Base-by-base conservation (phyloP, 257 asterid genomes). In the Solanum habrochaites region DNA sequence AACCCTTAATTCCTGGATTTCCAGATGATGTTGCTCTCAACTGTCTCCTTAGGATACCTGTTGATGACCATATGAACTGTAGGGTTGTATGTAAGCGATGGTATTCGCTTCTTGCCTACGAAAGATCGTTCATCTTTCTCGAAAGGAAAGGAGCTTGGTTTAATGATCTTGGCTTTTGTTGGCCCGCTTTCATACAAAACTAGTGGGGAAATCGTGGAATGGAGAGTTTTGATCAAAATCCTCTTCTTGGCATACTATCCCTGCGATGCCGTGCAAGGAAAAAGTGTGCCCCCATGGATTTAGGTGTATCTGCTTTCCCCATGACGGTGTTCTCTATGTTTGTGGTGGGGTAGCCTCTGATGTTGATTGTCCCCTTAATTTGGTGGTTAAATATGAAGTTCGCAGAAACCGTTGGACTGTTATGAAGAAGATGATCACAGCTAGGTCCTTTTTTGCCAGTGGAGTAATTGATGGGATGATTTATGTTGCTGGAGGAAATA, bases 231-330 rank as follows among this genome's bases (percentile, higher is more conserved):
- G 95, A 97, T 70, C 93, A 10, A 91, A 86, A 6, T 92, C 90
- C 56, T 89, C 91, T 40, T 88, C 96, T 3, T 97, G 99, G 99
- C 99, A 97, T 90, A 56, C 95, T 4, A 94, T 95, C 82, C 98
- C 99, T 0, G 90, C 97, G 13, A 97, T 97, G 99, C 99, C 99
- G 21, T 97, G 98, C 91, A 97, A 93, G 91, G 98, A 94, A 42
- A 94, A 93, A 87, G 97, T 93, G 37, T 93, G 98, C 74, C 98
- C 98, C 42, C 97, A 94, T 87, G 99, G 98, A 42, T 85, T 85
- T 82, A 85, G 97, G 90, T 97, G 98, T 86, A 94, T 95, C 21
- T 91, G 99, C 23, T 89, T 94, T 70, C 98, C 98, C 12, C 86
- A 85, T 6, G 98, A 95, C 74, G 99, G 99, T 3, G 81, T 91